phyloP scores from a whole-genome alignment of 1,284 basidiomycete genomes.

The Mycena citricolor region DNA sequence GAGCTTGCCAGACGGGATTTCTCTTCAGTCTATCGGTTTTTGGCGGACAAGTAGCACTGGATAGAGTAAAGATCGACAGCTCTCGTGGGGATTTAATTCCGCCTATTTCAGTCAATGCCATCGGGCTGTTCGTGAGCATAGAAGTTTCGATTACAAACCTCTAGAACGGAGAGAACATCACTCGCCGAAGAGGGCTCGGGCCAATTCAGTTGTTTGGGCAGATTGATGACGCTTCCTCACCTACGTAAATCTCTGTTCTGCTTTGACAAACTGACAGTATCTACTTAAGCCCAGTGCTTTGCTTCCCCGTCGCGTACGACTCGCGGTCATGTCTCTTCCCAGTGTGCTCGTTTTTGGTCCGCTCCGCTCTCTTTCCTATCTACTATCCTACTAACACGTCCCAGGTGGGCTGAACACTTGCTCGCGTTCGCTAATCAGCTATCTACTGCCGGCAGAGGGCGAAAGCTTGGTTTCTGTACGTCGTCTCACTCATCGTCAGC shows the following conservation, averaged over 20 bases:
- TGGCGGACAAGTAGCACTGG: conserved; percentile 27
- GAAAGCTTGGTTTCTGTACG: conserved; percentile 73
- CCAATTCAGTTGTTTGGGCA: no score
- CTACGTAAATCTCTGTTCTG: no score
- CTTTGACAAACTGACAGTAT: no score
- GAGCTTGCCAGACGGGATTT: conserved; percentile 74
- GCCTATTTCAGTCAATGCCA: no score
- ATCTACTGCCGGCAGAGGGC: conserved; percentile 62
- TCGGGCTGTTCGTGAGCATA: no score
- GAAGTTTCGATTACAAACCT: no score
- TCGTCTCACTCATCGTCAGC: conserved; percentile 23
- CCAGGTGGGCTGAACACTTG: conserved; percentile 77
- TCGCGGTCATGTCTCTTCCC: conserved; percentile 43
- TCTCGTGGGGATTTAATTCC: no score
- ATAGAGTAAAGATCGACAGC: no score
- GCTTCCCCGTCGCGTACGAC: background rate
- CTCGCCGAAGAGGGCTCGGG: no score
- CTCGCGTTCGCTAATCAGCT: conserved; percentile 63
- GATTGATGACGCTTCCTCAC: no score
- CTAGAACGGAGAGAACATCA: no score
- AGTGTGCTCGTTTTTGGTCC: conserved; percentile 79
- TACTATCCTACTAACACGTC: conserved; percentile 6
- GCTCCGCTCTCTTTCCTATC: conserved; percentile 27
- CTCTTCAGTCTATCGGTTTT: conserved; percentile 74
- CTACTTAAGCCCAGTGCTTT: no score